A percentile compares a stretch with the other conserved stretches of the same genome.
phyloP scores from a whole-genome alignment of 108 stramenopile genomes.

The Nitzschia inconspicua region DNA sequence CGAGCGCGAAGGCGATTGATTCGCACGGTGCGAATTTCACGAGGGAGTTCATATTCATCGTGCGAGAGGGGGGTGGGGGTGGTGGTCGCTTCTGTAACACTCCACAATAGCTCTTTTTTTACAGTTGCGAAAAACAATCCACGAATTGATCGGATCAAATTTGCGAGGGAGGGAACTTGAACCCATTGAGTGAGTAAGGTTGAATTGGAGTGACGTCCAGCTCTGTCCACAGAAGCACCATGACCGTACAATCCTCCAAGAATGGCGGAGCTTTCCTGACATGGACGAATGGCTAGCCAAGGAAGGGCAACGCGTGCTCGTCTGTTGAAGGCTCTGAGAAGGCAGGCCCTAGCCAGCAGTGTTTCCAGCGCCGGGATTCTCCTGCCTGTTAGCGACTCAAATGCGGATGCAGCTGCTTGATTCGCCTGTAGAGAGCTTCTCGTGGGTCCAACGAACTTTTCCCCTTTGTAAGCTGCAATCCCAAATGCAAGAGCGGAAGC shows the following conservation, averaged over 20 bases:
- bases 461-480: slow-evolving; percentile 14
- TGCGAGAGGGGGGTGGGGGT: slow-evolving; percentile 91
- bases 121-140: slow-evolving; percentile 67
- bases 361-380: slow-evolving; percentile 42
- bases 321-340: slow-evolving; percentile 81
- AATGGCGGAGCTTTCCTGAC: slow-evolving; percentile 80
- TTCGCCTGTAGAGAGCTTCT: slow-evolving; percentile 24
- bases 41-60: slow-evolving; percentile 96
- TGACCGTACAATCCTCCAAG: slow-evolving; percentile 76
- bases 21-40: slow-evolving; percentile 87
- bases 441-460: neutral
- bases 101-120: slow-evolving; percentile 69
- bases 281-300: slow-evolving; percentile 67
- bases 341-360: slow-evolving; percentile 68
- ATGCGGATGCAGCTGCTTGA: slow-evolving; percentile 49
- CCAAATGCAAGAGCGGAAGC: slow-evolving; percentile 50
- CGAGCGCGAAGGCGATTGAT: slow-evolving; percentile 88
- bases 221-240: slow-evolving; percentile 72
- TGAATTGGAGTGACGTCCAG: slow-evolving; percentile 36
- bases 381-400: slow-evolving; percentile 12
- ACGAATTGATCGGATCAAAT: slow-evolving; percentile 41
- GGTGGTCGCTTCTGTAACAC: slow-evolving; percentile 80
- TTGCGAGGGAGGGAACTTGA: slow-evolving; percentile 52
- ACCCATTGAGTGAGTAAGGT: slow-evolving; percentile 40
- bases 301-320: slow-evolving; percentile 63